phyloP scores from a whole-genome alignment of 2,329 filamentous ascomycete species.

The Stemphylium beticola region DNA sequence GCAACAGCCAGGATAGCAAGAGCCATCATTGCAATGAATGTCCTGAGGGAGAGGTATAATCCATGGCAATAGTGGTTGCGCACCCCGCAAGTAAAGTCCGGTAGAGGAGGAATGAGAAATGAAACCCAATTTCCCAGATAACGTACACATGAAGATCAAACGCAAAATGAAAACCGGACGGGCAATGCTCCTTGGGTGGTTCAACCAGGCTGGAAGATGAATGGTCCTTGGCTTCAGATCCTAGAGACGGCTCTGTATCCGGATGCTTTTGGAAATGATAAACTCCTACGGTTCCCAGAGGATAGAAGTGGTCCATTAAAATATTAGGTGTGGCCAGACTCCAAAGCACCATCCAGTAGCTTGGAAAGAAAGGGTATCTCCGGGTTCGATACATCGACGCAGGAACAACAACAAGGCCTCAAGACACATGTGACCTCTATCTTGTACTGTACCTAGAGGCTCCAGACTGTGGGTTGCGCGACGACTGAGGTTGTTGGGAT shows the following conservation, averaged over 20 bases:
- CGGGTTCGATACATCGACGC: constrained; percentile 39
- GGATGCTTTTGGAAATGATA: constrained; percentile 31
- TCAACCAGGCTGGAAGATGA: constrained; percentile 16
- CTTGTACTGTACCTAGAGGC: constrained; percentile 30
- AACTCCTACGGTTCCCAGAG: constrained; percentile 32
- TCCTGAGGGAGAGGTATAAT: constrained; percentile 8
- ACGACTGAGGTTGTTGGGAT: constrained; percentile 35
- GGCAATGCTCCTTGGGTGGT: constrained; percentile 20
- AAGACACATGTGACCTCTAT: constrained; percentile 35
- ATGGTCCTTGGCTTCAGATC: constrained; percentile 24
- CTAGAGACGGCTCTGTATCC: constrained; percentile 30
- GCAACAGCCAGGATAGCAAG: constrained; percentile 10
- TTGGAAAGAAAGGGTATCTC: constrained; percentile 44
- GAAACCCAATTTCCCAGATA: constrained; percentile 22
- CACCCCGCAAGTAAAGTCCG: constrained; percentile 12
- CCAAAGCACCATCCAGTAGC: constrained; percentile 41
- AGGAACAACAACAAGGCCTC: constrained; percentile 37
- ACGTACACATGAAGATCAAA: constrained; percentile 25
- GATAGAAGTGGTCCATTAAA: constrained; percentile 35
- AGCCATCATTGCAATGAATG: constrained; percentile 10
- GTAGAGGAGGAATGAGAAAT: constrained; percentile 13
- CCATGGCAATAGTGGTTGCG: constrained; percentile 13
- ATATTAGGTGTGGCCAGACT: constrained; percentile 34
- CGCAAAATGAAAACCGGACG: constrained; percentile 19
- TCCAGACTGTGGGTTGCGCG: constrained; percentile 32